phyloP scores from a whole-genome alignment of 495 filamentous ascomycete genomes.

The Penicillium cinerascens region DNA sequence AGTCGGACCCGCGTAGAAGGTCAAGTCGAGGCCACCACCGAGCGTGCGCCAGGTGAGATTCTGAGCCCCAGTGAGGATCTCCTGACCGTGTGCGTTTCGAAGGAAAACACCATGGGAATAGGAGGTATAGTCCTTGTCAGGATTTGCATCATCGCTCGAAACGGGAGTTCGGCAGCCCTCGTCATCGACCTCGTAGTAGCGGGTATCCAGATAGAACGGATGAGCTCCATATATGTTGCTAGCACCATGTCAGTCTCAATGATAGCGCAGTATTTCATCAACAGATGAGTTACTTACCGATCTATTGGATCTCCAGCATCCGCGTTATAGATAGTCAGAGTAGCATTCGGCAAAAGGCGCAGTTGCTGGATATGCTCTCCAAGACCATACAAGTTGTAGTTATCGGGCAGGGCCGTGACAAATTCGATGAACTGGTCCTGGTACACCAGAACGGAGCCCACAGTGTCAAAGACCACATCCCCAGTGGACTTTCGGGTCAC shows the following conservation, averaged over 20 bases:
- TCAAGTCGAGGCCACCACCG: slow-evolving; percentile 60
- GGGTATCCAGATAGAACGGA: slow-evolving; percentile 62
- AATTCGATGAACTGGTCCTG: slow-evolving; percentile 67
- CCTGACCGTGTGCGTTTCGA: slow-evolving; percentile 70
- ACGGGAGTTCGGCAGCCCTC: slow-evolving; percentile 52
- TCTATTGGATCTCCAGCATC: slow-evolving; percentile 65
- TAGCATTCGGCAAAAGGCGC: slow-evolving; percentile 56
- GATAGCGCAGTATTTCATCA: background rate
- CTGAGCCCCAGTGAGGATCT: slow-evolving; percentile 60
- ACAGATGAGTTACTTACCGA: slow-evolving; percentile 7
- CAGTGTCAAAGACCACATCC: slow-evolving; percentile 56
- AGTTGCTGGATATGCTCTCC: slow-evolving; percentile 59
- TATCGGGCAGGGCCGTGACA: slow-evolving; percentile 49
- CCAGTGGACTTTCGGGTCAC: slow-evolving; percentile 53
- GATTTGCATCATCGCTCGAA: slow-evolving; percentile 51
- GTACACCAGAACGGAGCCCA: slow-evolving; percentile 54
- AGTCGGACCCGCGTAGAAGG: slow-evolving; percentile 59
- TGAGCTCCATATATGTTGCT: slow-evolving; percentile 60
- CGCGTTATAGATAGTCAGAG: slow-evolving; percentile 66
- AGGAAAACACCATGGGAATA: slow-evolving; percentile 60
- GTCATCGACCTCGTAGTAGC: slow-evolving; percentile 57
- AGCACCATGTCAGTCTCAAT: background rate
- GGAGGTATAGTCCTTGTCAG: slow-evolving; percentile 54
- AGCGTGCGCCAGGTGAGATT: slow-evolving; percentile 74
- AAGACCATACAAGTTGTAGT: slow-evolving; percentile 63